phyloP scores from a whole-genome alignment of 495 filamentous ascomycete species.

The Bacidia gigantensis region DNA sequence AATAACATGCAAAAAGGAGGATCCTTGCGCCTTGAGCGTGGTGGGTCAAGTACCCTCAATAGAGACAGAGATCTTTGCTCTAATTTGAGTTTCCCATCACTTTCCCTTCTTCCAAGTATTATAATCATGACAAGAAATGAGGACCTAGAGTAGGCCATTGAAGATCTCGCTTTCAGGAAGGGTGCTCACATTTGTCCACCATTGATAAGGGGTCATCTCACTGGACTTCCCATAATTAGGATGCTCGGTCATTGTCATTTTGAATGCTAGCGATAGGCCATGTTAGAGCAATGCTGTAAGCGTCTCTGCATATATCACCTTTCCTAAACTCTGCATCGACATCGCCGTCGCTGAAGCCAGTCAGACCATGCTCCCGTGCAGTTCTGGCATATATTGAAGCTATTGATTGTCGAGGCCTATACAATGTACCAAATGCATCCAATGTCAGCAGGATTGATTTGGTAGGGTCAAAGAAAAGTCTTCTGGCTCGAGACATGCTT shows the following conservation, averaged over 20 bases:
- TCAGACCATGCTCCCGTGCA: conserved; percentile 44
- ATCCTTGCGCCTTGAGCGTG: too few species aligned
- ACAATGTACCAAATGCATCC: conserved; percentile 69
- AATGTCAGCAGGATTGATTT: conserved; percentile 49
- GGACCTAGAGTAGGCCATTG: too few species aligned
- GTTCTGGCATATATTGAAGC: conserved; percentile 46
- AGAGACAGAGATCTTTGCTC: too few species aligned
- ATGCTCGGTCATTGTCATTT: conserved; percentile 29
- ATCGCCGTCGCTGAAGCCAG: conserved; percentile 21
- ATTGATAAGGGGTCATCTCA: conserved; percentile 42
- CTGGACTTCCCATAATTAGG: conserved; percentile 57
- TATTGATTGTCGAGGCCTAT: conserved; percentile 46
- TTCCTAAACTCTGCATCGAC: conserved; percentile 25
- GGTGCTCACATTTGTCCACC: conserved; percentile 45
- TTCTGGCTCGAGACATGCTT: not conserved
- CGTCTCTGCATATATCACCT: conserved; percentile 11
- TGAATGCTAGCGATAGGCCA: conserved; percentile 32
- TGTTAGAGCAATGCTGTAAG: not conserved
- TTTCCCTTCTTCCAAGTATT: too few species aligned
- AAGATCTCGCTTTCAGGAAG: too few species aligned
- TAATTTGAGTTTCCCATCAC: too few species aligned
- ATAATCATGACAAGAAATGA: too few species aligned
- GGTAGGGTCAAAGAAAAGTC: conserved; percentile 9
- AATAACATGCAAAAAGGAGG: too few species aligned
- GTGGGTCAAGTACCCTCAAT: too few species aligned